A percentile compares a stretch with the other conserved stretches of the same genome.
phyloP scores from a whole-genome alignment of 805 yeast genomes.

The Zygoascus bituminiphila region DNA sequence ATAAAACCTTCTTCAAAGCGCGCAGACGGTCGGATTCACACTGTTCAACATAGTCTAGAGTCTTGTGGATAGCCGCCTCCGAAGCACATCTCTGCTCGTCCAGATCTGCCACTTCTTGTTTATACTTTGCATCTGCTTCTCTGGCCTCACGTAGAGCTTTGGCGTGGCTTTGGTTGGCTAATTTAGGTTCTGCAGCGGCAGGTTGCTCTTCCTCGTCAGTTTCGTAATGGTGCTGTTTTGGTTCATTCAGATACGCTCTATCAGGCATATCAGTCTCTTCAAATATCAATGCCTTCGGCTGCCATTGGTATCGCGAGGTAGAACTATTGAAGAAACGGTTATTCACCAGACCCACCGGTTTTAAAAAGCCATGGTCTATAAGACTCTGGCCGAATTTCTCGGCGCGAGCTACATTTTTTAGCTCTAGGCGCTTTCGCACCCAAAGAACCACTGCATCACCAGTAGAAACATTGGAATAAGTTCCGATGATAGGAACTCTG shows the following conservation, averaged over 20 bases:
- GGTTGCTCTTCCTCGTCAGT: neutral
- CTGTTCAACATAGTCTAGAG: slow-evolving; percentile 58
- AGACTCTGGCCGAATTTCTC: slow-evolving; percentile 73
- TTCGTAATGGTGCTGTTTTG: neutral
- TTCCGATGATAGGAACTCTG: slow-evolving; percentile 61
- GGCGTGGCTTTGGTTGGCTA: neutral
- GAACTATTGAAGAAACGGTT: slow-evolving; percentile 58
- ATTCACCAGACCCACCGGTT: slow-evolving; percentile 52
- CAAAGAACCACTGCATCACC: slow-evolving; percentile 57
- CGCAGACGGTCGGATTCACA: slow-evolving; percentile 64
- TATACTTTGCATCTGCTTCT: slow-evolving; percentile 46
- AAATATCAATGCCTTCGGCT: slow-evolving; percentile 38
- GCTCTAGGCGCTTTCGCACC: slow-evolving; percentile 43
- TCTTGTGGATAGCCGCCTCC: slow-evolving; percentile 60
- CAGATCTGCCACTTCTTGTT: slow-evolving; percentile 44
- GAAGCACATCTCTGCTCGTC: slow-evolving; percentile 59
- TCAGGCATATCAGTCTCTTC: slow-evolving; percentile 15
- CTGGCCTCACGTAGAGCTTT: slow-evolving; percentile 3
- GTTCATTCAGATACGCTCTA: neutral
- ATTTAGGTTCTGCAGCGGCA: neutral
- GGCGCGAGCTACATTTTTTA: slow-evolving; percentile 47
- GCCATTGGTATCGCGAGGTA: slow-evolving; percentile 71
- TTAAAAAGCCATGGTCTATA: slow-evolving; percentile 50
- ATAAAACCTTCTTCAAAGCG: slow-evolving; percentile 57
- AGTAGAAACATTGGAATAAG: slow-evolving; percentile 51